Conservation (phyloP, 2,329 filamentous ascomycete genomes). For the Lasiodiplodia sp. region DNA sequence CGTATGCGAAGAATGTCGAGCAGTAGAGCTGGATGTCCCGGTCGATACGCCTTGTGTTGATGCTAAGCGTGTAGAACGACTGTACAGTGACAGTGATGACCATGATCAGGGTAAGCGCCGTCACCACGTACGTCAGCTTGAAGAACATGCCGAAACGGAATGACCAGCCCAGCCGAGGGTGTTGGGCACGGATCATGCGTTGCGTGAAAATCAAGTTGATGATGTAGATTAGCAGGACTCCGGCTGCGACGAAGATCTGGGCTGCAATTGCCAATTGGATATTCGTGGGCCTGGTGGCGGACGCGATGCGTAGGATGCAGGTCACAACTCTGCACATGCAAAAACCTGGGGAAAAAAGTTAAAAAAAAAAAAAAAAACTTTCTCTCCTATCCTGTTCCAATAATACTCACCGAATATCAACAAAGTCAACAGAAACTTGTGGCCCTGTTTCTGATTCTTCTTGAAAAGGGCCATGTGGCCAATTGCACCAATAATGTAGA, state of each 20-base stretch:
- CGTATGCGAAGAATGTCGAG: slow-evolving; percentile 66
- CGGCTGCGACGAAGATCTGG: slow-evolving; percentile 74
- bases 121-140: slow-evolving; percentile 64
- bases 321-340: slow-evolving; percentile 53
- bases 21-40: slow-evolving; percentile 71
- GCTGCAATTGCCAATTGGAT: slow-evolving; percentile 63
- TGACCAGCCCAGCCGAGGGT: slow-evolving; percentile 76
- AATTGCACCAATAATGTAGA: slow-evolving; percentile 51
- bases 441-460: slow-evolving; percentile 45
- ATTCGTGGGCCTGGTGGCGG: slow-evolving; percentile 46
- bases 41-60: slow-evolving; percentile 58
- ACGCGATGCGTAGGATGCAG: slow-evolving; percentile 46
- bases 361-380: too few species aligned
- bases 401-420: slow-evolving; percentile 48
- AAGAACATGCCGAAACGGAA: slow-evolving; percentile 60
- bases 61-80: slow-evolving; percentile 70
- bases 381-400: too few species aligned
- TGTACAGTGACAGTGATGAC: slow-evolving; percentile 71
- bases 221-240: slow-evolving; percentile 77
- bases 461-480: slow-evolving; percentile 53
- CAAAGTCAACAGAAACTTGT: slow-evolving; percentile 52
- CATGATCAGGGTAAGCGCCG: slow-evolving; percentile 68
- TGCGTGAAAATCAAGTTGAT: slow-evolving; percentile 80
- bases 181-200: slow-evolving; percentile 75
- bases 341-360: slow-evolving; percentile 43